phyloP scores from a whole-genome alignment of 2,329 filamentous ascomycete species.

The Colletotrichum chlorophyti region DNA sequence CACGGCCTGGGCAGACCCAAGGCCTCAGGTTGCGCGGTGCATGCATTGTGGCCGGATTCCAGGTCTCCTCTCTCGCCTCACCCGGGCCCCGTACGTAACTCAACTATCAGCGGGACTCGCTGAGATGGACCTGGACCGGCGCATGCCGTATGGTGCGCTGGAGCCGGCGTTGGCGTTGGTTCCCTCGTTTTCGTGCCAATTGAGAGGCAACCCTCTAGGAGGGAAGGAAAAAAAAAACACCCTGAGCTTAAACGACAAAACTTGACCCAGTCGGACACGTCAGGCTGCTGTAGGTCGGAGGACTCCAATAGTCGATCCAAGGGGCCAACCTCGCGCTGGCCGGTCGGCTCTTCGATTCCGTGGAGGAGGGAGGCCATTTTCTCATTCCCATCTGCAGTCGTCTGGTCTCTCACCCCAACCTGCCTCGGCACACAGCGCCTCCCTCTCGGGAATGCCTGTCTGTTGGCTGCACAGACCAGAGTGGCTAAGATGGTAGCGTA shows the following conservation, averaged over 20 bases:
- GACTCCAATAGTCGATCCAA: slow-evolving; percentile 24
- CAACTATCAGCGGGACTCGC: background rate
- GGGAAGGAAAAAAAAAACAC: too few species aligned
- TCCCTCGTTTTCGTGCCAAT: background rate
- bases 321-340: too few species aligned
- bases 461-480: slow-evolving; percentile 4
- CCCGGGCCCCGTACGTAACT: too few species aligned
- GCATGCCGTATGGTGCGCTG: background rate
- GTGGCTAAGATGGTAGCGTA: too few species aligned
- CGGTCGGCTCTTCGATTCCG: background rate
- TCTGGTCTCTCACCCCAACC: slow-evolving; percentile 1
- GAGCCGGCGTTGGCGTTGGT: slow-evolving; percentile 7
- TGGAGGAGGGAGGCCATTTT: background rate
- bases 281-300: slow-evolving; percentile 8
- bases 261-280: slow-evolving; percentile 2
- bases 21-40: slow-evolving; percentile 19
- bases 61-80: slow-evolving; percentile 21
- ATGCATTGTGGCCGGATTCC: slow-evolving; percentile 19
- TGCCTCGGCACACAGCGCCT: slow-evolving; percentile 1
- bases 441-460: slow-evolving; percentile 1
- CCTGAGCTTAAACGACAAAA: too few species aligned
- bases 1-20: too few species aligned
- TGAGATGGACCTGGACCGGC: slow-evolving; percentile 10
- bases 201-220: too few species aligned
- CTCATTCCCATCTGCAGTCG: background rate